These are phyloP conservation scores for Bolboschoenoplectus hybrid DNA, from an alignment of 202 grass and related monocot species.

Conservation along the genomic window DNA sequence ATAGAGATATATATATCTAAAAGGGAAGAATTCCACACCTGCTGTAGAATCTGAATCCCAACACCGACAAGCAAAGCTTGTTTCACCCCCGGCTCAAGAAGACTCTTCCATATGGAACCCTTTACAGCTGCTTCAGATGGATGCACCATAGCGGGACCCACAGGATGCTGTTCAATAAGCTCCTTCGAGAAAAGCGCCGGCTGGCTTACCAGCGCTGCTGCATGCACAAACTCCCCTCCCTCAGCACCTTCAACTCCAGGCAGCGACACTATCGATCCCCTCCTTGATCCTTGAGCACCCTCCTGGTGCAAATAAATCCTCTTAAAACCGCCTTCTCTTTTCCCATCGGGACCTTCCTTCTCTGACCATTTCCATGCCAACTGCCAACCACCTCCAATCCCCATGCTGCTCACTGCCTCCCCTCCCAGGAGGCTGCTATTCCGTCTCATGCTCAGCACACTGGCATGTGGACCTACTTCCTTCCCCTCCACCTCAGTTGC, in stretches of 20 bases:
- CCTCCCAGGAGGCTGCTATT: conserved; percentile 61
- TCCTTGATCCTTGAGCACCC: conserved; percentile 60
- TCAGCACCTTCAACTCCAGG: conserved; percentile 62
- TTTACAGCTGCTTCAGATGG: conserved; percentile 61
- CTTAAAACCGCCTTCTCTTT: conserved; percentile 79
- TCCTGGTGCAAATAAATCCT: conserved; percentile 93
- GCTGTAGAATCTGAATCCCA: conserved; percentile 64
- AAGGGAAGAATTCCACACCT: not conserved
- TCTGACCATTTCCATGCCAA: conserved; percentile 91
- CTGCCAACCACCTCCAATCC: conserved; percentile 89
- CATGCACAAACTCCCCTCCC: conserved; percentile 63
- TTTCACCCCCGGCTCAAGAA: conserved; percentile 85
- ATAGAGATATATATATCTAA: not conserved
- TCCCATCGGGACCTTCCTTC: conserved; percentile 70
- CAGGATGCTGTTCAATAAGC: conserved; percentile 52
- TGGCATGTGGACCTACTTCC: conserved; percentile 58
- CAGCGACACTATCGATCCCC: conserved; percentile 71
- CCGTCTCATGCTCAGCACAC: conserved; percentile 64
- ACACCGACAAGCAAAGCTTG: conserved; percentile 74
- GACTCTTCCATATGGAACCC: conserved; percentile 61
- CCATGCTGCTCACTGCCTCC: conserved; percentile 73
- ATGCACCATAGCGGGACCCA: conserved; percentile 67
- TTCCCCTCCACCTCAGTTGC: conserved; percentile 71
- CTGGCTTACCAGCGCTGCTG: conserved; percentile 85
- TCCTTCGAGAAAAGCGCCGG: conserved; percentile 77